Conservation (phyloP, 129 eudicot genomes). For the Flaveria trinervia region DNA sequence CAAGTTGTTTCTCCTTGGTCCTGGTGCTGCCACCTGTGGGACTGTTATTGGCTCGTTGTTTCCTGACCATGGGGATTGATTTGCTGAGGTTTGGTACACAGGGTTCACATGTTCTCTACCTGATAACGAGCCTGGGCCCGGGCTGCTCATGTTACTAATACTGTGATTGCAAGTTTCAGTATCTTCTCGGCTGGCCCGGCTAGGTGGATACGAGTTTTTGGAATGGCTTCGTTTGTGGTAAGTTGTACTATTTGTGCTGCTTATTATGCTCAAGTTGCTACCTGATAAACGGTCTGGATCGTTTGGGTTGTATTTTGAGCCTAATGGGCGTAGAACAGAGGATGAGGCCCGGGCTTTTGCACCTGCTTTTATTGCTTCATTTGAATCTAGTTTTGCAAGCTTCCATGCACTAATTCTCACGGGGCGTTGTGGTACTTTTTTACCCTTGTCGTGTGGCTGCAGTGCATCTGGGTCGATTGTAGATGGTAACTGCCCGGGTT, state of each 20-base stretch:
- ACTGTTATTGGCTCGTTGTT: conserved; percentile 46
- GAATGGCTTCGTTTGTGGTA: conserved; percentile 38
- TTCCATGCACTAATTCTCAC: conserved; percentile 92
- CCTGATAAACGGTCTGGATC: conserved; percentile 62
- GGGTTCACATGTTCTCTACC: conserved; percentile 48
- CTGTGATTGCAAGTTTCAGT: conserved; percentile 73
- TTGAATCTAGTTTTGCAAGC: conserved; percentile 83
- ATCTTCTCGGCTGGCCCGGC: conserved; percentile 82
- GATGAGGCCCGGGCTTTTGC: conserved; percentile 95
- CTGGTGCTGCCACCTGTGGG: conserved; percentile 41
- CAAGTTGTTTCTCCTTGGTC: conserved; percentile 65
- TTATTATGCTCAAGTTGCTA: conserved; percentile 60
- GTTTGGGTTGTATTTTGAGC: conserved; percentile 44
- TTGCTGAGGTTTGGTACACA: conserved; percentile 55
- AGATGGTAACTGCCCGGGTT: conserved; percentile 88
- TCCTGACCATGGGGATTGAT: conserved; percentile 52
- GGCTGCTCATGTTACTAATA: conserved; percentile 79
- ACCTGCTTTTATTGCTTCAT: conserved; percentile 75
- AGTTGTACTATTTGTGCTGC: conserved; percentile 63
- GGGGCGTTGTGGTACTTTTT: conserved; percentile 51
- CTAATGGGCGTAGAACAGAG: conserved; percentile 72
- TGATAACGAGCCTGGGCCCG: conserved; percentile 28
- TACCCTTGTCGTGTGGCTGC: conserved; percentile 43
- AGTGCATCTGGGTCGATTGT: conserved; percentile 79
- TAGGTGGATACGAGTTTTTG: conserved; percentile 62